Evolutionary conservation across 495 filamentous ascomycete genomes (phyloP).

Genomic region (Penicillium waksmanii): DNA sequence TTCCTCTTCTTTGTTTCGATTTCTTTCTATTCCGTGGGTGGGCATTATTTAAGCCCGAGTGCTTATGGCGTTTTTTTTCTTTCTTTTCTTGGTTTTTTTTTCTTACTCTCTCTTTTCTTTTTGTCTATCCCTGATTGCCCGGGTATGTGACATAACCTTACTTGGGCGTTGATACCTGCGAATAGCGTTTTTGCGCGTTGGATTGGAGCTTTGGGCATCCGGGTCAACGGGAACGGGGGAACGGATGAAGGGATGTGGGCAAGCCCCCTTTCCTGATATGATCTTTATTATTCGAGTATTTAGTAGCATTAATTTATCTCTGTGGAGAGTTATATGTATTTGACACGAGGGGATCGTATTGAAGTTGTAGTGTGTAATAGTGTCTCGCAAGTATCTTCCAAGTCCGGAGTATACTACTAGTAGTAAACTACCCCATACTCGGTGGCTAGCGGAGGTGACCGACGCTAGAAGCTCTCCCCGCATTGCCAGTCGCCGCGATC

Average conservation of each 20-base stretch:
- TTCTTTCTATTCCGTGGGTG: background rate
- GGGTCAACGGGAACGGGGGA: constrained; percentile 27
- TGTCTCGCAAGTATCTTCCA: background rate
- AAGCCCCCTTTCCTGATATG: constrained; percentile 10
- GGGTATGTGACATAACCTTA: background rate
- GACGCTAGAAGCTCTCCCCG: constrained; percentile 30
- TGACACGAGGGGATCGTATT: background rate
- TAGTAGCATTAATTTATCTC: constrained; percentile 5
- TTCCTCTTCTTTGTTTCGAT: background rate
- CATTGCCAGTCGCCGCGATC: constrained; percentile 15
- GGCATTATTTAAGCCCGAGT: background rate
- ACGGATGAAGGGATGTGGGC: constrained; percentile 29
- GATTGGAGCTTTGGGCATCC: constrained; percentile 14
- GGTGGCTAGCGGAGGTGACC: background rate
- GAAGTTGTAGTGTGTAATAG: background rate
- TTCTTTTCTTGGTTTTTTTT: background rate
- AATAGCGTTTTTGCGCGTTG: constrained; percentile 20
- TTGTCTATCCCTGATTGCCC: constrained; percentile 13
- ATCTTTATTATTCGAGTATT: constrained; percentile 9
- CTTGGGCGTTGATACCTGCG: constrained; percentile 24
- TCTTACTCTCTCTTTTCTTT: constrained; percentile 9
- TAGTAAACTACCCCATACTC: background rate
- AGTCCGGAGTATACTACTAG: background rate
- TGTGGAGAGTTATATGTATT: background rate
- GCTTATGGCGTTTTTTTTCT: constrained; percentile 3